Base-by-base conservation (phyloP, 2,329 filamentous ascomycete species). In the Hirsutella rhossiliensis region DNA sequence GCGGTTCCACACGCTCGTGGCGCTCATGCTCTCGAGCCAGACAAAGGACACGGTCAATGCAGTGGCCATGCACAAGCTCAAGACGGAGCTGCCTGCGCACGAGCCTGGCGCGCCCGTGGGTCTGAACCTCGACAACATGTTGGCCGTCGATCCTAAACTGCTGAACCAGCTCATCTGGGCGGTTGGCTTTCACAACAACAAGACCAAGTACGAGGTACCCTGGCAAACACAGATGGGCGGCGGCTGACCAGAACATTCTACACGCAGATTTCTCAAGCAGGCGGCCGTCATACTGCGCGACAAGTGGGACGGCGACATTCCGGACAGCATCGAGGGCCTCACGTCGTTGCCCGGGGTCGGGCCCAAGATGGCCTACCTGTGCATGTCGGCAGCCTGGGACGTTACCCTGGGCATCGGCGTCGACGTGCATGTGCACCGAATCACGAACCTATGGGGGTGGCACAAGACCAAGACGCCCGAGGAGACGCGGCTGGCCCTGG, bases 391-490 rank as follows among this genome's bases (percentile, higher is more conserved):
- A 0, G 86, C 56, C 73, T 79, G 76, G 76, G 62, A 66, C 53
- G 66, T 69, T 30, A 76, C 75, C 43, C 71, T 78, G 56, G 89
- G 89, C 8, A 94, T 96, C 50, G 89, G 89, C 23, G 89, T 96
- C 41, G 89, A 96, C 61, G 88, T 95, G 5, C 89, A 96, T 63
- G 89, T 96, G 4, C 89, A 95, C 64, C 83, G 89, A 44, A 94
- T 96, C 63, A 90, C 87, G 42, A 95, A 95, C 64, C 69, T 94
- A 27, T 95, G 88, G 88, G 84, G 86, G 4, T 96, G 89, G 89
- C 78, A 94, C 60, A 78, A 77, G 60, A 90, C 84, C 2, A 81
- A 78, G 54, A 83, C 70, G 12, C 89, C 89, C 0, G 89, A 96
- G 66, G 84, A 86, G 59, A 94, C 89, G 28, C 73, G 89, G 38